Evolutionary conservation across 2,329 filamentous ascomycete genomes (phyloP).

Genomic region (Fusarium illudens): DNA sequence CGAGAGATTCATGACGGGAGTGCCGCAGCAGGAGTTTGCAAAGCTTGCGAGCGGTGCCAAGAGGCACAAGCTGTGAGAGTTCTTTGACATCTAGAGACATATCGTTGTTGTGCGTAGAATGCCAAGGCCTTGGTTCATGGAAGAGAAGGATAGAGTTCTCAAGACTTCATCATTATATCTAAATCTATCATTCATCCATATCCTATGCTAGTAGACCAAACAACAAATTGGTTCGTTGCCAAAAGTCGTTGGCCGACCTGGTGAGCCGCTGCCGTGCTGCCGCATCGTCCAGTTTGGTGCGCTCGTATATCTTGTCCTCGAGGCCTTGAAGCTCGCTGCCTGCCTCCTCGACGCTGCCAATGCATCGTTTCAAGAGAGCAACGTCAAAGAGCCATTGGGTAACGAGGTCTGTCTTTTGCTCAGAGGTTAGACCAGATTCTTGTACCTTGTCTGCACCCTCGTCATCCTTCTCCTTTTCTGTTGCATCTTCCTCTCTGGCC

Average conservation of each 20-base stretch:
- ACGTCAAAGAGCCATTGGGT: conserved; percentile 71
- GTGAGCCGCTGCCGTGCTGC: conserved; percentile 61
- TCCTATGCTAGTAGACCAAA: conserved; percentile 75
- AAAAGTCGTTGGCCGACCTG: conserved; percentile 77
- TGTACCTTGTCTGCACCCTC: conserved; percentile 3
- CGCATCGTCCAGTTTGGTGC: conserved; percentile 59
- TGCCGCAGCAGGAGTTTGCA: conserved; percentile 88
- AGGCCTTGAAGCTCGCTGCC: conserved; percentile 53
- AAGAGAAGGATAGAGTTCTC: not conserved
- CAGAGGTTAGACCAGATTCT: conserved; percentile 8
- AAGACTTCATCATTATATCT: not conserved
- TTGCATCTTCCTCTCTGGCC: conserved; percentile 11
- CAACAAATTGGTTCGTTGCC: conserved; percentile 81
- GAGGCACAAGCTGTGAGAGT: conserved; percentile 82
- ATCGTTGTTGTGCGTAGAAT: not conserved
- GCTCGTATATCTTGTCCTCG: conserved; percentile 55
- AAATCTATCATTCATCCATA: conserved; percentile 11
- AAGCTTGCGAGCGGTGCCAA: conserved; percentile 89
- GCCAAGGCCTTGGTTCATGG: not conserved
- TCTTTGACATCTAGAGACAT: not conserved
- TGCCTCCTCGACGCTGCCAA: conserved; percentile 46
- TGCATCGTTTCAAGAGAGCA: conserved; percentile 57
- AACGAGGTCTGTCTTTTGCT: conserved; percentile 56
- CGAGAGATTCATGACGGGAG: conserved; percentile 78
- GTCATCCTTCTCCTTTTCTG: conserved; percentile 13